A percentile compares a stretch with the other conserved stretches of the same genome.
phyloP scores from a whole-genome alignment of 306 rosid species.

The Cicer pinnatifidum region DNA sequence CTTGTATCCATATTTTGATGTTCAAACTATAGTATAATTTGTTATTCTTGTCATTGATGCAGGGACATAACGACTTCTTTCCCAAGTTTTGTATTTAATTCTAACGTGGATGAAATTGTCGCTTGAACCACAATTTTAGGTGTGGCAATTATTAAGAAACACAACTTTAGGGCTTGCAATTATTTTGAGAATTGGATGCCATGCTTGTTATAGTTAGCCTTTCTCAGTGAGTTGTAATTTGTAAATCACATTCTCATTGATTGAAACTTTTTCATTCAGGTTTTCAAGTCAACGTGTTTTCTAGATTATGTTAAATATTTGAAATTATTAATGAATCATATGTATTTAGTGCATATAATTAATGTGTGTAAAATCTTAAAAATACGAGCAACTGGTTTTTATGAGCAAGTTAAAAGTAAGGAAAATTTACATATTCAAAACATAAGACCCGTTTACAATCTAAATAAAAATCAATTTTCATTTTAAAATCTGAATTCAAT shows the following conservation, averaged over 20 bases:
- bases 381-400: too few relatives aligned
- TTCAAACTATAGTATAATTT: conserved; percentile 15
- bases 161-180: conserved; percentile 48
- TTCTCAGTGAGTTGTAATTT: conserved; percentile 26
- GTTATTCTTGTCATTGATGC: conserved; percentile 50
- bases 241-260: conserved; percentile 50
- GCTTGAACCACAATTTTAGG: conserved; percentile 58
- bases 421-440: too few relatives aligned
- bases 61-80: conserved; percentile 95
- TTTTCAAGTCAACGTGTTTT: neutral
- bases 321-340: neutral
- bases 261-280: conserved; percentile 21
- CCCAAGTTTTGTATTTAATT: conserved; percentile 93
- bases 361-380: too few relatives aligned
- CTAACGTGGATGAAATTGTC: conserved; percentile 87
- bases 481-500: too few relatives aligned
- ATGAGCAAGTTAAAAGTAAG: too few relatives aligned
- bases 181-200: conserved; percentile 32
- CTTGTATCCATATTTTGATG: neutral
- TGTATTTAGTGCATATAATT: too few relatives aligned
- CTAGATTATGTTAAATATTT: neutral
- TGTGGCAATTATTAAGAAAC: conserved; percentile 41
- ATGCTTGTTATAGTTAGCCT: conserved; percentile 29
- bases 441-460: too few relatives aligned
- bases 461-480: too few relatives aligned